Base-by-base conservation (phyloP, 75 land plant species). In the Ceratopteris richardii region DNA sequence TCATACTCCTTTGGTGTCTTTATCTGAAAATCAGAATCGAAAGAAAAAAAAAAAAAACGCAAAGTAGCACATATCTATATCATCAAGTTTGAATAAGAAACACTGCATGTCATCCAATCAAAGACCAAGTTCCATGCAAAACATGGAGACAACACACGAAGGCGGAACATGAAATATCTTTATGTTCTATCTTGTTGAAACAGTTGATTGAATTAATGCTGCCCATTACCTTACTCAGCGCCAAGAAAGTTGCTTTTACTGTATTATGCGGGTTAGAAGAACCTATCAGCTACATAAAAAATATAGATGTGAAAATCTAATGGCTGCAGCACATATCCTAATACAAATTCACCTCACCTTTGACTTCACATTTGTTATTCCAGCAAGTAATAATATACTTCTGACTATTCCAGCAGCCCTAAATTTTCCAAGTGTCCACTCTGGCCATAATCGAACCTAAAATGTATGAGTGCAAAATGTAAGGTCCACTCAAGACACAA, bases 381-480 rank as follows among this genome's bases (percentile, higher is more conserved):
- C 74, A 33, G 74, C 74, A 39, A 71, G 53, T 25, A 37, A 31
- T 22, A 71, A 58, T 21, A 71, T 71, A 36, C 61, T 62, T 31
- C 74, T 68, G 29, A 71, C 74, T 48, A 65, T 57, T 22, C 66
- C 68, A 31, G 62, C 66, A 37, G 74, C 74, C 26, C 60, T 44
- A 51, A 71, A 55, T 26, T 56, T 60, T 30, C 61, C 59, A 14
- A 69, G 61, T 24, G 66, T 64, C 57, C 36, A 42, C 5, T 69
- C 68, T 47, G 74, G 74, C 74, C 74, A 71, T 62, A 71, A 26
- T 25, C 66, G 57, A 22, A 71, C 67, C 74, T 70, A 23, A n/a
- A n/a, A n/a, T n/a, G n/a, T n/a, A n/a, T n/a, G n/a, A n/a, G 14
- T 13, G 1, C 20, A 40, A 60, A 6, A 33, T 27, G 17, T 5